Evolutionary conservation across 768 basidiomycete species (phyloP).

Genomic region (Cystobasidium onofrii): DNA sequence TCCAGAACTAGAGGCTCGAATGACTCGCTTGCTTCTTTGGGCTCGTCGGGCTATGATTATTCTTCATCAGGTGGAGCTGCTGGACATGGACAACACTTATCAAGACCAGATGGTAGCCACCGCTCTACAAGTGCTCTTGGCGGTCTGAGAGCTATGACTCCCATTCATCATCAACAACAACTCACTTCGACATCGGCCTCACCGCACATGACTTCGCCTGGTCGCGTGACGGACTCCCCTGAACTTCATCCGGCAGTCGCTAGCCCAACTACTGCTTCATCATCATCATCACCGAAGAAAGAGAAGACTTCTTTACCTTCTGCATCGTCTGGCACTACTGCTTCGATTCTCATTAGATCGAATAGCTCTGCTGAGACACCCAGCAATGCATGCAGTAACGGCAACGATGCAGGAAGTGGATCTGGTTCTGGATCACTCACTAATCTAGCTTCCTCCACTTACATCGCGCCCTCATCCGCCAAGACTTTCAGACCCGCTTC

Average conservation of each 20-base stretch:
- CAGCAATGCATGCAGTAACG: background rate
- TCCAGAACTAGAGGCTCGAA: constrained; percentile 12
- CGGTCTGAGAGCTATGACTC: constrained; percentile 29
- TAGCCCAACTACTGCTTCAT: background rate
- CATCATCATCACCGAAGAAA: background rate
- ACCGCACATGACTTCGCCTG: background rate
- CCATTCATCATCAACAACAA: constrained; percentile 5
- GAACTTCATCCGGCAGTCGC: background rate
- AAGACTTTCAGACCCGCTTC: constrained; percentile 27
- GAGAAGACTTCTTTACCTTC: background rate
- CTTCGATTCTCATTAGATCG: background rate
- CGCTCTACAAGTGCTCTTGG: constrained; percentile 25
- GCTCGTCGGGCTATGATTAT: background rate
- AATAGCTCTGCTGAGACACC: background rate
- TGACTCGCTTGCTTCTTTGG: constrained; percentile 13
- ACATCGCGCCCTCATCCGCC: background rate
- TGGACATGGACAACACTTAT: background rate
- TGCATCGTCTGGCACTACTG: background rate
- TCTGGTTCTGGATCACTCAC: background rate
- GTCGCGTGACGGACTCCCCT: background rate
- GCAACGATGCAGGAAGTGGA: background rate
- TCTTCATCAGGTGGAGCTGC: background rate
- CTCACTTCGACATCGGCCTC: background rate
- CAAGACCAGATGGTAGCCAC: constrained; percentile 2
- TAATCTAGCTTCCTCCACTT: constrained; percentile 3